Conservation (phyloP, 1,139 yeast genomes). For the Lodderomyces pseudojiufengensis region DNA sequence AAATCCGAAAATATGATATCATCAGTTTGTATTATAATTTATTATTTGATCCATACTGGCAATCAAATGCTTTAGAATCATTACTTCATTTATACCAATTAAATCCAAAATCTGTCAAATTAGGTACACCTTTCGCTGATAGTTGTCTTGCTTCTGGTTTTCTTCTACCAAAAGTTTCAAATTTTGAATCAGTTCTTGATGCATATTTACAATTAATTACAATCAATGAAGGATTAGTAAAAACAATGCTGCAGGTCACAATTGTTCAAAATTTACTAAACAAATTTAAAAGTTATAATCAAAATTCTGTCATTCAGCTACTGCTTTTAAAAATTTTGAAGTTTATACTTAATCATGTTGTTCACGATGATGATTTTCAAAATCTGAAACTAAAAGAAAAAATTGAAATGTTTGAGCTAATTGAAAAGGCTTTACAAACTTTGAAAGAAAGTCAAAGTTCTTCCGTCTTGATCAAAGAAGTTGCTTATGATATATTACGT, state of each 20-base stretch:
- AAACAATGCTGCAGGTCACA: conserved; percentile 23
- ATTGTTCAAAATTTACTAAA: conserved; percentile 26
- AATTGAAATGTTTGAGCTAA: conserved; percentile 5
- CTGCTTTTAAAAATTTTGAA: conserved; percentile 32
- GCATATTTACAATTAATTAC: conserved; percentile 35
- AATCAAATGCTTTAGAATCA: conserved; percentile 63
- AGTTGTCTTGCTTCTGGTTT: conserved; percentile 39
- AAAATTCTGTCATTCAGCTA: conserved; percentile 38
- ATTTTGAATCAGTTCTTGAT: conserved; percentile 39
- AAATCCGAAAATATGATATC: conserved; percentile 37
- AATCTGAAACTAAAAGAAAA: background rate
- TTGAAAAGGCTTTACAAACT: conserved; percentile 13
- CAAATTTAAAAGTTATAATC: conserved; percentile 26
- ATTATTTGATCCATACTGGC: conserved; percentile 64
- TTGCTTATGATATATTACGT: conserved; percentile 27
- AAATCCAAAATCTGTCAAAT: conserved; percentile 22
- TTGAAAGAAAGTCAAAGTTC: conserved; percentile 21
- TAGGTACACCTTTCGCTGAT: conserved; percentile 26
- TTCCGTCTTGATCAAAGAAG: conserved; percentile 37
- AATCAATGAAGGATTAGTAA: conserved; percentile 18
- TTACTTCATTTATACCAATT: conserved; percentile 39
- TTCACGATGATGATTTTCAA: conserved; percentile 3
- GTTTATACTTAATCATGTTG: conserved; percentile 16
- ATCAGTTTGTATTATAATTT: conserved; percentile 47
- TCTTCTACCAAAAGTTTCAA: conserved; percentile 36